Evolutionary conservation across 2,329 filamentous ascomycete species (phyloP), one percentile per base, ranked within the genome.

Genomic region (Fusarium sp.): DNA sequence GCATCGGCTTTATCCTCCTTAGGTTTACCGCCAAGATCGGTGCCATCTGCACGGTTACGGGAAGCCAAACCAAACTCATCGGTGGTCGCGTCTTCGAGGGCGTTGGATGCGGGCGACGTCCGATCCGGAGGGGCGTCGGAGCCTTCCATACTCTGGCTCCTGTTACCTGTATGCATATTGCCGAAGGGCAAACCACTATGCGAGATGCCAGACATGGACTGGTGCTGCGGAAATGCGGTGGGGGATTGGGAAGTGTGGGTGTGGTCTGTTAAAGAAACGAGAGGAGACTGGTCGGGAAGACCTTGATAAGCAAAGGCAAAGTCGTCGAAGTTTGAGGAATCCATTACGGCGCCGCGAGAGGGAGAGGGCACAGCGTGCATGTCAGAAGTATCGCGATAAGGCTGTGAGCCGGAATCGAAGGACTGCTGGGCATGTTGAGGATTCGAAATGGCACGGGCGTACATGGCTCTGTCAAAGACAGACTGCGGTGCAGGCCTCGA

Each of bases 1-100:
- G 83, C 79, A 46, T 86, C 85, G 6, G 81, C 76, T 63, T 86
- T 88, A 58, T 86, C 83, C 46, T 87, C 85, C 70, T 85, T 87
- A 31, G 76, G 69, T 68, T 83, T 84, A 45, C 76, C 78, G 19
- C 80, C 82, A 22, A 83, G 69, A 48, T 87, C 85, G n/a, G 80
- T 82, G 12, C 81, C 81, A 67, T 87, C 85, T 31, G 77, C 78
- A 26, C 78, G 77, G 15, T 75, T 77, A 41, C 77, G 76, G 32
- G 76, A 77, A 15, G 79, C 77, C 32, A 87, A 73, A 9, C 83
- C 85, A 63, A 88, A 88, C 47, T 88, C 86, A 70, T 89, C 86
- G 5, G 80, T 78, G 52, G 81, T 76, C 24, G 80, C 75, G 53
- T 87, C 85, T 41, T 85, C 84, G 43, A 86, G 71, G 3, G 80